A percentile compares a stretch with the other conserved stretches of the same genome.
phyloP scores from a whole-genome alignment of 2,329 filamentous ascomycete genomes.

The Stagonosporopsis vannaccii region DNA sequence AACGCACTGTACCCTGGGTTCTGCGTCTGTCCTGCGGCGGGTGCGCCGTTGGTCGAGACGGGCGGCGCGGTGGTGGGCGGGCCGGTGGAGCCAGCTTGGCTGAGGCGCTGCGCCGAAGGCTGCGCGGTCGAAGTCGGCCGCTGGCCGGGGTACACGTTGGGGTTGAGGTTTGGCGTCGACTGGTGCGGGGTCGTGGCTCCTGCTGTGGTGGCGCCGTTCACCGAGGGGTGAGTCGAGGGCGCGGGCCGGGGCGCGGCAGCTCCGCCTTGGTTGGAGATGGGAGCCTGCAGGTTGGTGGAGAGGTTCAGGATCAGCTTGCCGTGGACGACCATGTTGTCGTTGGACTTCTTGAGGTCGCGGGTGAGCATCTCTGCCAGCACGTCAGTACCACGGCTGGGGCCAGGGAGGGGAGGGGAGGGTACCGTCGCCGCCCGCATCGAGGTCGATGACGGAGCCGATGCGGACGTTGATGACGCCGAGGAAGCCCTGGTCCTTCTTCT shows the following conservation, averaged over 20 bases:
- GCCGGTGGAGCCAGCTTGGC: slow-evolving; percentile 40
- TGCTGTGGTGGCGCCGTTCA: slow-evolving; percentile 47
- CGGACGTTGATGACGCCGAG: slow-evolving; percentile 97
- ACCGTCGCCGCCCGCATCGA: slow-evolving; percentile 92
- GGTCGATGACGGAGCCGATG: slow-evolving; percentile 91
- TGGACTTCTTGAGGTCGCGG: slow-evolving; percentile 94
- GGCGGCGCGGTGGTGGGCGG: slow-evolving; percentile 55
- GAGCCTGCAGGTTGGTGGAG: slow-evolving; percentile 83
- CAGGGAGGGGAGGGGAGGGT: slow-evolving; percentile 41
- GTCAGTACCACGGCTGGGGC: neutral
- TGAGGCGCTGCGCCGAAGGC: slow-evolving; percentile 37
- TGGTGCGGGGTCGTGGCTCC: slow-evolving; percentile 50
- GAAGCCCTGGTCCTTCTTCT: slow-evolving; percentile 99
- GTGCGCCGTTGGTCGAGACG: slow-evolving; percentile 37
- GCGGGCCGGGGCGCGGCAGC: slow-evolving; percentile 49
- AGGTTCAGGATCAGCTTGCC: slow-evolving; percentile 97
- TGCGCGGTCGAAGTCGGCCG: slow-evolving; percentile 36
- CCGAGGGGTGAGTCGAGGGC: slow-evolving; percentile 45
- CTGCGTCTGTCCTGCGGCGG: slow-evolving; percentile 53
- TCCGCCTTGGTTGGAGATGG: slow-evolving; percentile 64
- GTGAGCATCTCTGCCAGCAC: slow-evolving; percentile 86
- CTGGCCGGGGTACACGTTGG: slow-evolving; percentile 48
- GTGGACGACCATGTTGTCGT: slow-evolving; percentile 96
- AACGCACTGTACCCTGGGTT: slow-evolving; percentile 76
- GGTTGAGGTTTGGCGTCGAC: slow-evolving; percentile 48